phyloP scores from a whole-genome alignment of 2,329 filamentous ascomycete genomes.

The Microsporum ferrugineum region DNA sequence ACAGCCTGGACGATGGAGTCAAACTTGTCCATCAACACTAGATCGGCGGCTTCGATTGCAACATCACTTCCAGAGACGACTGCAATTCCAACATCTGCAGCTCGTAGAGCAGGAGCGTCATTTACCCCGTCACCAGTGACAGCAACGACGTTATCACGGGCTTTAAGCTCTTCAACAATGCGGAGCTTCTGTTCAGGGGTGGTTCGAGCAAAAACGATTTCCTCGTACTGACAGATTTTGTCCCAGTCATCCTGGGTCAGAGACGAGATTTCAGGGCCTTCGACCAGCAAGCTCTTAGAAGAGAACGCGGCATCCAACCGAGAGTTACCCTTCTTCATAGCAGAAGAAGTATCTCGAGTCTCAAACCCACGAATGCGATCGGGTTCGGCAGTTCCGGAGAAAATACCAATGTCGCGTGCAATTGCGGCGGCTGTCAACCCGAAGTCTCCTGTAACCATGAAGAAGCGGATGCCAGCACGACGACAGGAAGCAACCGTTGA shows the following conservation, averaged over 20 bases:
- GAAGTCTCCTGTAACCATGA: constrained; percentile 61
- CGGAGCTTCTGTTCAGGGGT: constrained; percentile 70
- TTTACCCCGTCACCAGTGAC: constrained; percentile 42
- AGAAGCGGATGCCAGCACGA: constrained; percentile 1
- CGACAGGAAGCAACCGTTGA: background rate
- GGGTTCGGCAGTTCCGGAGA: constrained; percentile 53
- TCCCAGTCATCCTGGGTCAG: constrained; percentile 61
- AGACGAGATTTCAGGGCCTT: constrained; percentile 52
- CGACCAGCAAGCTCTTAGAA: constrained; percentile 48
- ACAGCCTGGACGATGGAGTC: constrained; percentile 61
- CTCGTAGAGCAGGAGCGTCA: constrained; percentile 44
- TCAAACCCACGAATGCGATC: constrained; percentile 42
- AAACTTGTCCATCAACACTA: constrained; percentile 57
- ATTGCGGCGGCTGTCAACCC: constrained; percentile 64
- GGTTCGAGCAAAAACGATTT: constrained; percentile 65
- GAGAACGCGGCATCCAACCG: constrained; percentile 16
- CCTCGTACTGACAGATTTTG: constrained; percentile 51
- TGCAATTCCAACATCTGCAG: constrained; percentile 50
- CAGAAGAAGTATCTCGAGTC: constrained; percentile 37
- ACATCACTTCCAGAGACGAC: constrained; percentile 49
- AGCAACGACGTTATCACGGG: constrained; percentile 45
- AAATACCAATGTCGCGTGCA: constrained; percentile 63
- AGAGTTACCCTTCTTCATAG: constrained; percentile 1
- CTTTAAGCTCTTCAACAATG: constrained; percentile 65
- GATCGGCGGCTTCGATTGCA: constrained; percentile 51